Evolutionary conservation across 148 eudicot genomes (phyloP).

Genomic region (Camellia lanceoleosa): DNA sequence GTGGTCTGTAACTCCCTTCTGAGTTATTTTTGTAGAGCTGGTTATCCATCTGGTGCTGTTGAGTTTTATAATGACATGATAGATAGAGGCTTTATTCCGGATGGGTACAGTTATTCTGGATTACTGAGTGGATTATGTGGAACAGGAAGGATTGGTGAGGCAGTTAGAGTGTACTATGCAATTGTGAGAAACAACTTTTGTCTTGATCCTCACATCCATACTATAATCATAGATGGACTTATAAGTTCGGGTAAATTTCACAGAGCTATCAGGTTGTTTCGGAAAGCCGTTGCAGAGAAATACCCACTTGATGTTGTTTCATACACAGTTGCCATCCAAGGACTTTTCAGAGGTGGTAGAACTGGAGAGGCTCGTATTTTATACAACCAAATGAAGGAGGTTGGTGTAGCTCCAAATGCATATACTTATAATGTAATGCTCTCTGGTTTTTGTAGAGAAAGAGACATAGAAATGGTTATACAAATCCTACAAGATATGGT

Average conservation of each 20-base stretch:
- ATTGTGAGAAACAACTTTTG: constrained; percentile 24
- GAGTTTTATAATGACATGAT: constrained; percentile 44
- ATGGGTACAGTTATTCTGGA: constrained; percentile 48
- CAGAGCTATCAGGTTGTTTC: constrained; percentile 35
- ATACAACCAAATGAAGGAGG: constrained; percentile 45
- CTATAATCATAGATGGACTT: constrained; percentile 35
- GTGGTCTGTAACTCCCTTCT: constrained; percentile 42
- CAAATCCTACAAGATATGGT: constrained; percentile 37
- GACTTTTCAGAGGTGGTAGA: constrained; percentile 37
- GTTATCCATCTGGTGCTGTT: constrained; percentile 41
- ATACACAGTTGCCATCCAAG: constrained; percentile 40
- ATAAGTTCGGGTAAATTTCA: constrained; percentile 33
- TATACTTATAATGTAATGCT: constrained; percentile 34
- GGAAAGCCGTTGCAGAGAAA: constrained; percentile 27
- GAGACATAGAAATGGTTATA: constrained; percentile 33
- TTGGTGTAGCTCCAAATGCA: constrained; percentile 36
- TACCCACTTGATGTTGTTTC: constrained; percentile 44
- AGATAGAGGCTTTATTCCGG: constrained; percentile 36
- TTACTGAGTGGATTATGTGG: constrained; percentile 39
- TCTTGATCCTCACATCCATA: constrained; percentile 45
- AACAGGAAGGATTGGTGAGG: constrained; percentile 30
- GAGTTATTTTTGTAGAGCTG: constrained; percentile 52
- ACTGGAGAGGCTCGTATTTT: constrained; percentile 37
- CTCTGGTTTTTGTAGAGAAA: constrained; percentile 37
- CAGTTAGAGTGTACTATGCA: constrained; percentile 41